Percentiles rank a stretch among this genome's conserved stretches.
Conservation (phyloP, 1,284 basidiomycete genomes). For the Rhodotorula glutinis region DNA sequence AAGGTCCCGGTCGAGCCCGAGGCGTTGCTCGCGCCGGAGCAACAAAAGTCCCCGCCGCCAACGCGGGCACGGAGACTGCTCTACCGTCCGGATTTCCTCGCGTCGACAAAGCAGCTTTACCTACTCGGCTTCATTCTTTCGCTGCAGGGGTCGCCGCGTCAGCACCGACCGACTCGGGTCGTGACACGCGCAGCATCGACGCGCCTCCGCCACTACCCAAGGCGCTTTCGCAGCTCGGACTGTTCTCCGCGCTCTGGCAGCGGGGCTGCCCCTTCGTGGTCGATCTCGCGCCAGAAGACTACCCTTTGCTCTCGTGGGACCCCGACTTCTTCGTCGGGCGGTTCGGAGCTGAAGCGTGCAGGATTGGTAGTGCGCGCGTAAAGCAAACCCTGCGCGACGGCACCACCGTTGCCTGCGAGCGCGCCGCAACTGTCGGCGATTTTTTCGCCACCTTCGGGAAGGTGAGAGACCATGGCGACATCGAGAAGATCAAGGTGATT, state of each 20-base stretch:
- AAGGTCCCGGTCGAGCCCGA: too few relatives aligned
- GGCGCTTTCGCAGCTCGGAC: conserved; percentile 1
- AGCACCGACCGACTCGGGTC: neutral
- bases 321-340: conserved; percentile 73
- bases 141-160: too few relatives aligned
- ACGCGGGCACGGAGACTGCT: too few relatives aligned
- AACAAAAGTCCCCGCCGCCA: too few relatives aligned
- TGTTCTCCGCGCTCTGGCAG: conserved; percentile 68
- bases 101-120: too few relatives aligned
- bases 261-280: conserved; percentile 73
- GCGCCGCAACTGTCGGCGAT: conserved; percentile 62
- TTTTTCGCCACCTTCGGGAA: conserved; percentile 77
- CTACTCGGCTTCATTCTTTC: too few relatives aligned
- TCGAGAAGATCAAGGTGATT: conserved; percentile 73
- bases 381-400: neutral
- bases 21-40: too few relatives aligned
- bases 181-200: neutral
- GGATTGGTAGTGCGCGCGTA: conserved; percentile 28
- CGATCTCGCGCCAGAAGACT: conserved; percentile 59
- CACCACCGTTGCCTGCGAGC: conserved; percentile 47
- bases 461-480: conserved; percentile 42
- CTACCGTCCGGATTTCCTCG: too few relatives aligned
- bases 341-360: conserved; percentile 62
- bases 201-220: neutral
- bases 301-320: conserved; percentile 58